phyloP scores from a whole-genome alignment of 2,329 filamentous ascomycete species.

The Boeremia lycopersici region DNA sequence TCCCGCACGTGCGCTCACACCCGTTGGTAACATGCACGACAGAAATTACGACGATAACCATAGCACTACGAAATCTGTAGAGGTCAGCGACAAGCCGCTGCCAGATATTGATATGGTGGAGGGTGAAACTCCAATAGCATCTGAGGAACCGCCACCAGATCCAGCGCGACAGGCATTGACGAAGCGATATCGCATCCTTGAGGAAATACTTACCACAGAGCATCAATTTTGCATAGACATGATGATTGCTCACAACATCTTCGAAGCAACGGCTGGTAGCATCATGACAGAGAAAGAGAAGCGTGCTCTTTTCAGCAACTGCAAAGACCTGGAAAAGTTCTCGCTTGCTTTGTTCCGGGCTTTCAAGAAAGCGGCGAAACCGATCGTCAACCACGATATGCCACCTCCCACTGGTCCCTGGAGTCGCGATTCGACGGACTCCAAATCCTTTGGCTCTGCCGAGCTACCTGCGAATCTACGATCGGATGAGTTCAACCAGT shows the following conservation, averaged over 20 bases:
- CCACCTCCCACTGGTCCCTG: slow-evolving; percentile 33
- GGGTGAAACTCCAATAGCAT: slow-evolving; percentile 8
- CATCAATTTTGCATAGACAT: slow-evolving; percentile 90
- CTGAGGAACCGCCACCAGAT: slow-evolving; percentile 27
- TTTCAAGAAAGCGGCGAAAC: slow-evolving; percentile 79
- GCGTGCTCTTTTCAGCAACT: slow-evolving; percentile 90
- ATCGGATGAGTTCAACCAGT: slow-evolving; percentile 35
- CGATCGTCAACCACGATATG: slow-evolving; percentile 68
- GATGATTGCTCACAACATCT: slow-evolving; percentile 97
- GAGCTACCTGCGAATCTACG: slow-evolving; percentile 26
- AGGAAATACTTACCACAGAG: slow-evolving; percentile 92
- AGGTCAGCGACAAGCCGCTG: slow-evolving; percentile 16
- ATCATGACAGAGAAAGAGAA: slow-evolving; percentile 83
- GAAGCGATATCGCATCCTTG: slow-evolving; percentile 82
- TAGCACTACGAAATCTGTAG: slow-evolving; percentile 25
- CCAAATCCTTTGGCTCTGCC: slow-evolving; percentile 20
- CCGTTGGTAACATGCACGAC: slow-evolving; percentile 26
- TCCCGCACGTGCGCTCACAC: slow-evolving; percentile 30
- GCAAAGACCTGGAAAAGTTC: slow-evolving; percentile 86
- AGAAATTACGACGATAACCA: slow-evolving; percentile 25
- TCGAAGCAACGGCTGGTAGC: slow-evolving; percentile 87
- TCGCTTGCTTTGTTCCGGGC: slow-evolving; percentile 78
- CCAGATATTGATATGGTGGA: slow-evolving; percentile 2
- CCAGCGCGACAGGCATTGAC: slow-evolving; percentile 57
- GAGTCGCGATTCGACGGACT: slow-evolving; percentile 32